These are phyloP conservation scores for Coniochaeta hoffmannii DNA, from an alignment of 2,329 filamentous ascomycete species.

Conservation along the genomic window DNA sequence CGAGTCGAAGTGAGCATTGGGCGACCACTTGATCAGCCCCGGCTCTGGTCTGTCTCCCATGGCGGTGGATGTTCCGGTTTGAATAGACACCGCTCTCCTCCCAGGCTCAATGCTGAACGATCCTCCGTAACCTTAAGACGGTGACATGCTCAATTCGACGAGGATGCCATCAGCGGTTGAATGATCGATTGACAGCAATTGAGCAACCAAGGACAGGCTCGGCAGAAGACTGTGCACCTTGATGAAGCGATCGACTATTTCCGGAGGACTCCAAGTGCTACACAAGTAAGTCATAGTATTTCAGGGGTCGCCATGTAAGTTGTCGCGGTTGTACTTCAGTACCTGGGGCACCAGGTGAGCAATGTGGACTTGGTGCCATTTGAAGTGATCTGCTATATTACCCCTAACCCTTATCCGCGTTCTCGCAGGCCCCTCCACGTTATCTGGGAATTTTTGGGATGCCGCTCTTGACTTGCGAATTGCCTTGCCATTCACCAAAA, in stretches of 20 bases:
- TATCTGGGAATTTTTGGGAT: not conserved
- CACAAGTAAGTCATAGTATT: too few species aligned
- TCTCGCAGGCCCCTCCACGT: not conserved
- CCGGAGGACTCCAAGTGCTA: too few species aligned
- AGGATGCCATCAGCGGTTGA: not conserved
- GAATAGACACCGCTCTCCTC: not conserved
- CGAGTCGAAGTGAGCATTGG: conserved; percentile 48
- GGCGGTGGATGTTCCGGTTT: conserved; percentile 12
- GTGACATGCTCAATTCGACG: not conserved
- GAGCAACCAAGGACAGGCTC: too few species aligned
- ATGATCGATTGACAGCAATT: not conserved
- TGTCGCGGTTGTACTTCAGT: too few species aligned
- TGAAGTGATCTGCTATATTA: too few species aligned
- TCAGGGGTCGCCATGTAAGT: too few species aligned
- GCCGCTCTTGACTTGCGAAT: not conserved
- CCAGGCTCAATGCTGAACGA: conserved; percentile 2
- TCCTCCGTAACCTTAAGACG: not conserved
- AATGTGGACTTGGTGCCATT: not conserved
- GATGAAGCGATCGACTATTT: too few species aligned
- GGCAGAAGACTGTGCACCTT: too few species aligned
- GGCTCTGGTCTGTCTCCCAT: conserved; percentile 52
- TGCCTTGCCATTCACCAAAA: too few species aligned
- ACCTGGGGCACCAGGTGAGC: not conserved
- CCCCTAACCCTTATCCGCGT: conserved; percentile 12
- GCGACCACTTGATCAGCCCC: conserved; percentile 60